phyloP scores from a whole-genome alignment of 805 yeast genomes.

The Candida qinlingensis region DNA sequence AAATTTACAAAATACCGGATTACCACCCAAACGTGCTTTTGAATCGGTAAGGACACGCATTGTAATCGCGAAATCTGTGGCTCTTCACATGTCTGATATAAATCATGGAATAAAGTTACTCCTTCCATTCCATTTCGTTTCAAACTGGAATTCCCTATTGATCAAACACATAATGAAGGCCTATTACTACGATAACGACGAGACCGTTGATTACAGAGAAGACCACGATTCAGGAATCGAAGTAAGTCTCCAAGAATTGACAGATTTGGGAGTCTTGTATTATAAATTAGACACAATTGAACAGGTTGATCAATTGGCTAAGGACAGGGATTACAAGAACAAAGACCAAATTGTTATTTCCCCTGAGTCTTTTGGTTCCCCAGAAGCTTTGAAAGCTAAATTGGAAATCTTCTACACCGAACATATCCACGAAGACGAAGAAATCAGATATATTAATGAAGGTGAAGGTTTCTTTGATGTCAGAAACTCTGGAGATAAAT shows the following conservation, averaged over 20 bases:
- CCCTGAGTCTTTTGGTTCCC: conserved; percentile 55
- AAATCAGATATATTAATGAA: conserved; percentile 81
- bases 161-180: conserved; percentile 30
- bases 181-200: conserved; percentile 63
- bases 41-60: no score
- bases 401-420: conserved; percentile 70
- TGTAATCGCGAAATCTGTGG: no score
- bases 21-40: no score
- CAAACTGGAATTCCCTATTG: no score
- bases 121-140: no score
- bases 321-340: conserved; percentile 68
- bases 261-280: conserved; percentile 64
- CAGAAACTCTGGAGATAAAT: conserved; percentile 51
- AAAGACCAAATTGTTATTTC: conserved; percentile 66
- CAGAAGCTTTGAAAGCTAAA: conserved; percentile 59
- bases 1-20: no score
- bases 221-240: conserved; percentile 66
- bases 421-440: conserved; percentile 96
- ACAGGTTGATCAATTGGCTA: conserved; percentile 63
- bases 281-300: conserved; percentile 41
- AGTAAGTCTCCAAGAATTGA: conserved; percentile 47
- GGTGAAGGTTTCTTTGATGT: conserved; percentile 94
- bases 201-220: conserved; percentile 53
- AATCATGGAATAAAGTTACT: no score
- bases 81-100: no score